Base-by-base conservation (phyloP, 73 alveolate genomes). In the Urostyla sp. region DNA sequence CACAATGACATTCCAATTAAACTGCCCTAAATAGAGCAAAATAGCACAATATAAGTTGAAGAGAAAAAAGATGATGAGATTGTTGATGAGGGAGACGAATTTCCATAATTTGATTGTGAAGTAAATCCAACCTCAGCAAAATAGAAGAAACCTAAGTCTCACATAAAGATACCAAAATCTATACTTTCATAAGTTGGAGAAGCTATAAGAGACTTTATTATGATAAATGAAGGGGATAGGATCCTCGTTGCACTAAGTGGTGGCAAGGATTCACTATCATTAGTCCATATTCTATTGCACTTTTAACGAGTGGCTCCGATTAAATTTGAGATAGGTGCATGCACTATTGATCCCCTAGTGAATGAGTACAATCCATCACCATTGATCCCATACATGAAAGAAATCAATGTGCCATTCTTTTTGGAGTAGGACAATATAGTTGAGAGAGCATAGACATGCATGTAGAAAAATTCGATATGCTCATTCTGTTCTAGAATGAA, bases 401-500 rank as follows among this genome's bases (percentile, higher is more conserved):
- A 52, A 37, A 84, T 95, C 45, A 94, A 92, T 15, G 94, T 95
- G 50, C 97, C 96, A 26, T 95, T 88, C 85, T 95, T 95, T 90
- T 88, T 90, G 69, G 99, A 95, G 67, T 78, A 87, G 34, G 97
- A 93, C 60, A 89, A 90, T 56, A 85, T 95, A 0, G 91, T 95
- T 37, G 95, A 91, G 38, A 79, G 95, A 52, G 99, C 99, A 5
- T 76, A 89, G 85, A 66, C 82, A 35, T 75, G 94, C 32, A 85
- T 95, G 94, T 89, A 95, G 74, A 97, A 95, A 84, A 94, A 95
- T 35, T 91, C 98, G 28, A 96, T 97, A 34, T 97, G 99, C 73
- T 87, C 99, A 6, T 97, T 94, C 82, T 97, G 99, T 87, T 94
- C 99, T 8, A 86, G 99, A 76, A 94, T 97, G 99, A 97, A 95